Evolutionary conservation across 140 eudicot species (phyloP).

Genomic region (Senecio squalidus): DNA sequence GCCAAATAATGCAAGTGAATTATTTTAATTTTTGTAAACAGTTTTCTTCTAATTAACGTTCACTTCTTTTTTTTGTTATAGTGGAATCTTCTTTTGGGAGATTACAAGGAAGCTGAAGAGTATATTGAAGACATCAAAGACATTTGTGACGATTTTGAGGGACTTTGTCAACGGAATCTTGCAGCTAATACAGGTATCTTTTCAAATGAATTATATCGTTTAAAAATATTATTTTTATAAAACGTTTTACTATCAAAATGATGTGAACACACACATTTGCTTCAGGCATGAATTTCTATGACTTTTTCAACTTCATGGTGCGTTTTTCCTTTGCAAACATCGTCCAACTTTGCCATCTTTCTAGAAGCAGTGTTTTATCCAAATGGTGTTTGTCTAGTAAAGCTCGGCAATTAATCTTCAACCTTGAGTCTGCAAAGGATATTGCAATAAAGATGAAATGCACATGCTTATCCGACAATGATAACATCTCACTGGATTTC

Average conservation of each 20-base stretch:
- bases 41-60: constrained; percentile 10
- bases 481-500: constrained; percentile 31
- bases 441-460: constrained; percentile 54
- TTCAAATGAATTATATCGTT: neutral
- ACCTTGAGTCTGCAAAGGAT: constrained; percentile 46
- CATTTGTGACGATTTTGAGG: constrained; percentile 89
- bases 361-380: neutral
- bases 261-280: neutral
- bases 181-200: constrained; percentile 81
- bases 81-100: constrained; percentile 84
- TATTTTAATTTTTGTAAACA: neutral
- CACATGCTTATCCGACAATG: constrained; percentile 27
- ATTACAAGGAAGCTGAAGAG: constrained; percentile 78
- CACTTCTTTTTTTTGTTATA: constrained; percentile 10
- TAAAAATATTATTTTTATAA: neutral
- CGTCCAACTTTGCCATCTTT: constrained; percentile 46
- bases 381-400: constrained; percentile 25
- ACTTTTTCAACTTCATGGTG: constrained; percentile 64
- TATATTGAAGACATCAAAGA: constrained; percentile 84
- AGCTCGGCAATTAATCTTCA: constrained; percentile 41
- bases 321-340: constrained; percentile 66
- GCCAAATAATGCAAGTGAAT: neutral
- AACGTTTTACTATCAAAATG: no score
- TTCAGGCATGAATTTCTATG: constrained; percentile 84
- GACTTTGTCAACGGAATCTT: constrained; percentile 93